Evolutionary conservation across 805 yeast species (phyloP).

Genomic region (Geotrichum ghanense): DNA sequence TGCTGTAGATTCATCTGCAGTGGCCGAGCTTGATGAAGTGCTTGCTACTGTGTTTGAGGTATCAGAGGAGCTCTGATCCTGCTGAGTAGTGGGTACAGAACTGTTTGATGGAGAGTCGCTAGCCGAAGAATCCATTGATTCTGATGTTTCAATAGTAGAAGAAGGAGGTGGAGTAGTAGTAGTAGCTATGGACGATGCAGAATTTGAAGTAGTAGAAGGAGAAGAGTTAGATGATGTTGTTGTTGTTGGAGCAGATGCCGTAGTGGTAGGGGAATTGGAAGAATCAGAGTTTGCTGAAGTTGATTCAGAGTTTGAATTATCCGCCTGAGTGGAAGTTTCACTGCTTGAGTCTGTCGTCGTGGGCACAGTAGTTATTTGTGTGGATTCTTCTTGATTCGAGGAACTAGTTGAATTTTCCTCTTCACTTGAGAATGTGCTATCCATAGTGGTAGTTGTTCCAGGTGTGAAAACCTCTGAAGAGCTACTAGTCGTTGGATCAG

Average conservation of each 20-base stretch:
- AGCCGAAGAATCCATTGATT: no score
- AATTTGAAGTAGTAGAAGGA: not conserved
- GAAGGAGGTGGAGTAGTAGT: no score
- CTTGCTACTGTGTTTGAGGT: not conserved
- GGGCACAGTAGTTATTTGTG: no score
- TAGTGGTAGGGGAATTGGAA: not conserved
- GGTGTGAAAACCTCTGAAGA: not conserved
- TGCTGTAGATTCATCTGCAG: not conserved
- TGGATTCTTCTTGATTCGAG: no score
- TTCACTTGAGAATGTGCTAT: not conserved
- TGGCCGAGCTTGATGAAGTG: not conserved
- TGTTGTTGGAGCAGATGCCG: not conserved
- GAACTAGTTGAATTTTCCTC: not conserved
- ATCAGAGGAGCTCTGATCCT: no score
- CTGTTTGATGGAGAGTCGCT: no score
- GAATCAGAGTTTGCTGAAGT: not conserved
- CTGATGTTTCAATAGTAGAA: no score
- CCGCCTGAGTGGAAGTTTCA: constrained; percentile 1
- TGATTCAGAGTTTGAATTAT: not conserved
- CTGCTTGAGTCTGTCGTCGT: not conserved
- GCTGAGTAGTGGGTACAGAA: no score
- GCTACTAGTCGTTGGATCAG: not conserved
- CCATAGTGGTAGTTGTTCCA: not conserved
- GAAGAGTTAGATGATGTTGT: not conserved
- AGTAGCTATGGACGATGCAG: not conserved